Evolutionary conservation across 2,329 filamentous ascomycete genomes (phyloP), one percentile per base, ranked within the genome.

Genomic region (Seiridium cupressi): DNA sequence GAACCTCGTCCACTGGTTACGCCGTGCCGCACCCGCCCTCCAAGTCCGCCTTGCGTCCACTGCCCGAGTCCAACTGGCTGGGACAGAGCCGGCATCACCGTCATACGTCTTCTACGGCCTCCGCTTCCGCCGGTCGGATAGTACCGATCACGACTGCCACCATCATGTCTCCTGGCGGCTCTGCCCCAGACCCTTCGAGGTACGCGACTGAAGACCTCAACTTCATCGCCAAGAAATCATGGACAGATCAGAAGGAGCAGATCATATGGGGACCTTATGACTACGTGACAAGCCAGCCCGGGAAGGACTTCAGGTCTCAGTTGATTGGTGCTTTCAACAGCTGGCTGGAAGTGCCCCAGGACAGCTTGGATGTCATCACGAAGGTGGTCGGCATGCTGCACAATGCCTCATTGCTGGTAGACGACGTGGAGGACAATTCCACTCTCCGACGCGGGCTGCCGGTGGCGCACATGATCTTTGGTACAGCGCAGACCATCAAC

Each of bases 401-500:
- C 75, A 94, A 92, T 44, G 88, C 92, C 3, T 93, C 90, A 3
- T 79, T 96, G 59, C 84, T 96, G 32, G 86, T 96, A 60, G 92
- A 96, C 75, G 93, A 96, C 73, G 92, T 96, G 5, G 91, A 96
- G 77, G 92, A 96, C 76, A 87, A 84, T 47, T 93, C 90, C 2
- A 76, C 87, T 63, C 82, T 96, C 35, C 88, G 92, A 46, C 85
- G 92, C 46, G 92, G 92, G 47, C 82, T 91, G 44, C 92, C 92
- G 10, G 92, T 94, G 26, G 90, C 92, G 3, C 91, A 96, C 76
- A 86, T 81, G 72, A 92, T 96, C 67, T 96, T 93, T 70, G 92
- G 92, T 63, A 87, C 89, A 3, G 88, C 92, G 5, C 92, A 96
- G 75, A 95, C 92, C 48, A 95, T 96, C 76, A 96, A 96, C 76